phyloP scores from a whole-genome alignment of 2,329 filamentous ascomycete species.

The Xylariomycetidae sp. region DNA sequence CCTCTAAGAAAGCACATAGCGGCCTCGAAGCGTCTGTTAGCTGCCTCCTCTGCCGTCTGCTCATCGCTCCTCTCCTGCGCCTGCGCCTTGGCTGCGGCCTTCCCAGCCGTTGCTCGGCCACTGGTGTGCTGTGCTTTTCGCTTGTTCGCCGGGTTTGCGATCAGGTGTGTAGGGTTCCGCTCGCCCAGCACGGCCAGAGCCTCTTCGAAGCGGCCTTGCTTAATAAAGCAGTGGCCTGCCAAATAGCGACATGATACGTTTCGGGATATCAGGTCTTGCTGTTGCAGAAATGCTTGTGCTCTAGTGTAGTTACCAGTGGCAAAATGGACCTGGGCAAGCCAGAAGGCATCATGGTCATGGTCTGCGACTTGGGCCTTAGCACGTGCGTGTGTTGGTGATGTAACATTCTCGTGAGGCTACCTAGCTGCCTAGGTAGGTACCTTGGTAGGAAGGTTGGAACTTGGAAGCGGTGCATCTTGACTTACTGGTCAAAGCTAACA shows the following conservation, averaged over 20 bases:
- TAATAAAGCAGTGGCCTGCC: slow-evolving; percentile 89
- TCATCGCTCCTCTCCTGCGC: slow-evolving; percentile 23
- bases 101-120: slow-evolving; percentile 16
- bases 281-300: slow-evolving; percentile 78
- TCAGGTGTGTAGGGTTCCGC: slow-evolving; percentile 86
- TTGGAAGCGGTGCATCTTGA: slow-evolving; percentile 10
- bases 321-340: slow-evolving; percentile 98
- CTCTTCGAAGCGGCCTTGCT: slow-evolving; percentile 85
- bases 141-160: slow-evolving; percentile 58
- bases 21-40: slow-evolving; percentile 82
- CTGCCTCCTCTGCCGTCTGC: slow-evolving; percentile 59
- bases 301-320: slow-evolving; percentile 91
- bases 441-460: slow-evolving; percentile 5
- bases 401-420: too few species aligned
- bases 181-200: slow-evolving; percentile 84
- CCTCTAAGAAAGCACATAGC: slow-evolving; percentile 96
- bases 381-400: too few species aligned
- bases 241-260: slow-evolving; percentile 90
- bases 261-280: slow-evolving; percentile 74
- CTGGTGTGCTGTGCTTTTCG: slow-evolving; percentile 66
- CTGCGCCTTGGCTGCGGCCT: slow-evolving; percentile 13
- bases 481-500: slow-evolving; percentile 87
- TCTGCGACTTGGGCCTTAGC: slow-evolving; percentile 47
- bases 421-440: too few species aligned
- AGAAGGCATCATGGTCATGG: slow-evolving; percentile 90